These are phyloP conservation scores for Populus hybrid DNA, from an alignment of 441 rosid genomes.

Conservation along the genomic window DNA sequence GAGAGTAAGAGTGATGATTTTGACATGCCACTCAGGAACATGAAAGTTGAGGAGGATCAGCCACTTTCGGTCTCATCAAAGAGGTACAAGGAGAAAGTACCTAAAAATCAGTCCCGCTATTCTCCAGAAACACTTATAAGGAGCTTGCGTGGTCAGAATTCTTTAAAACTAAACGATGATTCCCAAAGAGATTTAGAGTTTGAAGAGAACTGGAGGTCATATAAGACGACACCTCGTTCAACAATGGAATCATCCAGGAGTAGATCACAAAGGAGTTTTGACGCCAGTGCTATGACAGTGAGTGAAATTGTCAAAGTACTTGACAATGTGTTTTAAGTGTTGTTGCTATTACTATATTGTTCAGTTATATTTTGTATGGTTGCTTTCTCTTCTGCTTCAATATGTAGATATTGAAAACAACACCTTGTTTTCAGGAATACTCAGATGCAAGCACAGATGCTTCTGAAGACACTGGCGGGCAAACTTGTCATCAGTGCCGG, in stretches of 20 bases:
- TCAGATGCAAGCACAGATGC: conserved; percentile 64
- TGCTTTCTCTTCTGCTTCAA: neutral
- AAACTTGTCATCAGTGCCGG: conserved; percentile 82
- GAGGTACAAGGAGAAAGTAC: conserved; percentile 47
- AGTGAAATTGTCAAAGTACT: conserved; percentile 18
- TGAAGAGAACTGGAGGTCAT: conserved; percentile 62
- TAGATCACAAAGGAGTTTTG: conserved; percentile 54
- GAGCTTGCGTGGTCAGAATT: conserved; percentile 37
- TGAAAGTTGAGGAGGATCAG: conserved; percentile 45
- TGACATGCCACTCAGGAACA: conserved; percentile 38
- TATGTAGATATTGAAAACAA: conserved; percentile 14
- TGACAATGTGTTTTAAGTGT: neutral
- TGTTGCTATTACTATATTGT: neutral
- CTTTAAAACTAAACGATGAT: conserved; percentile 47
- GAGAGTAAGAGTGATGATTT: conserved; percentile 70
- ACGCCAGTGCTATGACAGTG: conserved; percentile 44
- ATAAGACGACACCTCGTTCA: conserved; percentile 51
- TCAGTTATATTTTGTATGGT: neutral
- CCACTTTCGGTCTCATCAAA: conserved; percentile 35
- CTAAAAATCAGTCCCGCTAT: conserved; percentile 40
- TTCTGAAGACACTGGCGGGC: conserved; percentile 68
- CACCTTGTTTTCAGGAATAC: conserved; percentile 49
- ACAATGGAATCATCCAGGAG: conserved; percentile 51
- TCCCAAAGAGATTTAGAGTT: conserved; percentile 46
- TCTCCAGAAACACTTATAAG: conserved; percentile 58